Base-by-base conservation (phyloP, 306 rosid genomes). In the Trifolium subterraneum region DNA sequence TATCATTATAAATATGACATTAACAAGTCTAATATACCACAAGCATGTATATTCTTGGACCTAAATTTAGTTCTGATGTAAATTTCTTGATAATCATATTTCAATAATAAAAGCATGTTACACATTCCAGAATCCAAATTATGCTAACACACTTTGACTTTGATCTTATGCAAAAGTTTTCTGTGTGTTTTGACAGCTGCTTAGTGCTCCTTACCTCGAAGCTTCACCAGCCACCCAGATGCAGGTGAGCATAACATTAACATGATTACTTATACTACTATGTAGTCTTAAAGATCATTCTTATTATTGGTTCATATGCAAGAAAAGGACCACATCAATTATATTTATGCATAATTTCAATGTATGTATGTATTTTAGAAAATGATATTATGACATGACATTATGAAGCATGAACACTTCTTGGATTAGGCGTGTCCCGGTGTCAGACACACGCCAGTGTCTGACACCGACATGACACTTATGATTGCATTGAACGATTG, bases 161-260 rank as follows among this genome's bases (percentile, higher is more conserved):
- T 66, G 72, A 59, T 78, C 80, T 78, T 50, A 54, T 67, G 73
- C 56, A 56, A 56, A 36, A 41, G 4, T 16, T 35, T 73, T 55
- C 64, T 70, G 69, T 56, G 42, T 54, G 62, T 31, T 77, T 68
- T 66, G 75, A 76, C 89, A 94, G 99, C 90, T 92, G 75, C 87
- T 92, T 63, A 94, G 99, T 70, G 99, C 96, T 63, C 99, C 99
- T 61, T 94, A 94, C 79, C 92, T 93, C 48, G 91, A 89, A 80
- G 78, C 82, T 72, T 72, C 85, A 39, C 70, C 91, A 36, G 50
- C 87, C 56, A 68, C 74, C 59, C 83, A 72, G 73, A 84, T 76
- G 78, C 94, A 86, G 98, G 99, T 91, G 78, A 84, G 89, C 65
- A 78, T 48, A 74, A 76, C 69, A 47, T 39, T 48, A 74, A 76